Conservation (phyloP, 768 basidiomycete genomes). For the Vishniacozyma victoriae region DNA sequence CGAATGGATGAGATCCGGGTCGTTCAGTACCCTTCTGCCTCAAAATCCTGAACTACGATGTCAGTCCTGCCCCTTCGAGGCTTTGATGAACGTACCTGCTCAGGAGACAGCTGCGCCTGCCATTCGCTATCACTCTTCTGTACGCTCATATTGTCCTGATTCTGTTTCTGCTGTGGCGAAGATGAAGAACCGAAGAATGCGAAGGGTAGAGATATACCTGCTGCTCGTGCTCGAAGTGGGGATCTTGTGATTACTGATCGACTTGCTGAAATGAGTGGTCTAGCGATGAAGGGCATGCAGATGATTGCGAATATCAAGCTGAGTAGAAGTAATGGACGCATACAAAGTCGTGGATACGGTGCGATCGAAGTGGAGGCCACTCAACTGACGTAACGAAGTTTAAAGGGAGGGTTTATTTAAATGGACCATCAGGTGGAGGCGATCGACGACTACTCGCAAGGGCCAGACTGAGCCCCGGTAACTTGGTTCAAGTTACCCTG, state of each 20-base stretch:
- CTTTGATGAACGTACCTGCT: slow-evolving; percentile 59
- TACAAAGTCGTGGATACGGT: background rate
- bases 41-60: slow-evolving; percentile 70
- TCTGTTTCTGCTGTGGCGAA: slow-evolving; percentile 5
- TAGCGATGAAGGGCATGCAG: slow-evolving; percentile 21
- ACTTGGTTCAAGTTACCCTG: too few species aligned
- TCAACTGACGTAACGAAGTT: background rate
- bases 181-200: slow-evolving; percentile 19
- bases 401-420: background rate
- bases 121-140: slow-evolving; percentile 71
- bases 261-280: slow-evolving; percentile 10
- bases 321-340: background rate
- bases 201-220: slow-evolving; percentile 27
- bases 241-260: background rate
- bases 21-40: slow-evolving; percentile 82
- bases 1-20: slow-evolving; percentile 71
- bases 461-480: background rate
- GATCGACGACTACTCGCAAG: background rate
- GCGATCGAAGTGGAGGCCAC: background rate
- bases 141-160: slow-evolving; percentile 9
- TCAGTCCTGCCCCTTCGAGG: slow-evolving; percentile 3
- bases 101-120: slow-evolving; percentile 69
- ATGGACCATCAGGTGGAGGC: background rate
- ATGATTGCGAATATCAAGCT: slow-evolving; percentile 2
- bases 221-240: slow-evolving; percentile 11